Percentiles rank a stretch among this genome's conserved stretches.
Conservation (phyloP, 225 moss, liverwort and hornwort species). For the Pleurozium schreberi region DNA sequence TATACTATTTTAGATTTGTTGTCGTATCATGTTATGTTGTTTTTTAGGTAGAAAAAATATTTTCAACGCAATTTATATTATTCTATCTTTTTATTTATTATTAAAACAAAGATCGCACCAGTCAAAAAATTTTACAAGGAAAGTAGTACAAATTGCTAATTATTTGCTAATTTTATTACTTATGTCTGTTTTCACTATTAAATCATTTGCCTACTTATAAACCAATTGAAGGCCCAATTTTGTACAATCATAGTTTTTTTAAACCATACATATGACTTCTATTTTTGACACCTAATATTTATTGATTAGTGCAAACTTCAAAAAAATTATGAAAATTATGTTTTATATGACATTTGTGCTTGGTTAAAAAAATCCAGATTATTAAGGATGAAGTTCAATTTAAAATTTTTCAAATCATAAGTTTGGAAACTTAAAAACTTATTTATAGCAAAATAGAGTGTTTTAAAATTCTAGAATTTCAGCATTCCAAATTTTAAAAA, state of each 20-base stretch:
- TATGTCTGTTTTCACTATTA: background rate
- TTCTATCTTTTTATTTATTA: background rate
- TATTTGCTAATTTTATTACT: background rate
- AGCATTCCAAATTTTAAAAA: no score
- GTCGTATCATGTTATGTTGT: rapidly evolving
- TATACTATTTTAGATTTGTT: background rate
- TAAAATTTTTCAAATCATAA: background rate
- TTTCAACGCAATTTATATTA: no score
- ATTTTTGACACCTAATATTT: background rate
- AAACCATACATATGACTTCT: background rate
- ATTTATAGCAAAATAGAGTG: background rate
- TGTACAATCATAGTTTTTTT: no score
- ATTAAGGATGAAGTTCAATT: background rate
- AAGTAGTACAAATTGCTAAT: background rate
- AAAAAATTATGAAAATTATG: background rate
- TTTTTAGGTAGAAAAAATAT: background rate
- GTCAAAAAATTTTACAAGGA: background rate
- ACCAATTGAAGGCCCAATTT: rapidly evolving
- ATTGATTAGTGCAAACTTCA: background rate
- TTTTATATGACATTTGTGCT: background rate
- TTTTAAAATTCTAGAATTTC: background rate
- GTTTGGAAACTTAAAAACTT: background rate
- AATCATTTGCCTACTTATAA: background rate
- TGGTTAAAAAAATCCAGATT: rapidly evolving
- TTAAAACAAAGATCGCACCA: rapidly evolving